A percentile compares a stretch with the other conserved stretches of the same genome.
Conservation (phyloP, 495 filamentous ascomycete species). For the Melanomma pulvis-pyrius region DNA sequence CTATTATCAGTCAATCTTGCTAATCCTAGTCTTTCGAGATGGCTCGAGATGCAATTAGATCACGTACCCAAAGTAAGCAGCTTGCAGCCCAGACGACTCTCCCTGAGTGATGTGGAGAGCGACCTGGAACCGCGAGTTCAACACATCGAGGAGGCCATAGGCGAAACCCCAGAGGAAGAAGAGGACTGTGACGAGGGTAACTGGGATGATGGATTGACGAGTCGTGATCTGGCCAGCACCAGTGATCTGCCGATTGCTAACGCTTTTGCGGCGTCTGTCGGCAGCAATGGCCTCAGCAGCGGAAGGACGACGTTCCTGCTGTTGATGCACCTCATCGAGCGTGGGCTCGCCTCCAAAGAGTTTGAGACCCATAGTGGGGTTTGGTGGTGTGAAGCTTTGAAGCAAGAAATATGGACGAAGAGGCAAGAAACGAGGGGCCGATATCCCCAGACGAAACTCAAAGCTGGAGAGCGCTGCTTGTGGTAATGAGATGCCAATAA, state of each 20-base stretch:
- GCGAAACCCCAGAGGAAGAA: slow-evolving; percentile 56
- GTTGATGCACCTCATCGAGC: slow-evolving; percentile 39
- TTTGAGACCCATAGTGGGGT: slow-evolving; percentile 15
- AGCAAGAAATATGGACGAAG: not conserved
- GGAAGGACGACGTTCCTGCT: slow-evolving; percentile 42
- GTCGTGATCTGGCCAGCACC: slow-evolving; percentile 42
- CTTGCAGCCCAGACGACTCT: slow-evolving; percentile 52
- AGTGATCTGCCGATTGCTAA: slow-evolving; percentile 39
- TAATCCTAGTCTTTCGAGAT: not conserved
- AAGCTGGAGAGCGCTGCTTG: not conserved
- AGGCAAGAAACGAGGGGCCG: not conserved
- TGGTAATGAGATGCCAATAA: not conserved
- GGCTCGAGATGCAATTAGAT: slow-evolving; percentile 32
- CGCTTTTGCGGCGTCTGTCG: slow-evolving; percentile 39
- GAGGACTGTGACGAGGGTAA: slow-evolving; percentile 42
- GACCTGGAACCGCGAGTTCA: slow-evolving; percentile 59
- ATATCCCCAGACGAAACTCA: not conserved
- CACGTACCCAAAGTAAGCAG: slow-evolving; percentile 51
- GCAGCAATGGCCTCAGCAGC: slow-evolving; percentile 37
- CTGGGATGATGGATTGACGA: slow-evolving; percentile 42
- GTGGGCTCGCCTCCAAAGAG: slow-evolving; percentile 38
- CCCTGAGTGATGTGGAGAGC: slow-evolving; percentile 52
- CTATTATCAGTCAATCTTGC: slow-evolving; percentile 11
- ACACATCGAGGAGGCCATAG: slow-evolving; percentile 57
- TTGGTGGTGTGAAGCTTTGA: not conserved